Conservation (phyloP, 805 yeast genomes). For the Kodamaea hsintzibuensis region DNA sequence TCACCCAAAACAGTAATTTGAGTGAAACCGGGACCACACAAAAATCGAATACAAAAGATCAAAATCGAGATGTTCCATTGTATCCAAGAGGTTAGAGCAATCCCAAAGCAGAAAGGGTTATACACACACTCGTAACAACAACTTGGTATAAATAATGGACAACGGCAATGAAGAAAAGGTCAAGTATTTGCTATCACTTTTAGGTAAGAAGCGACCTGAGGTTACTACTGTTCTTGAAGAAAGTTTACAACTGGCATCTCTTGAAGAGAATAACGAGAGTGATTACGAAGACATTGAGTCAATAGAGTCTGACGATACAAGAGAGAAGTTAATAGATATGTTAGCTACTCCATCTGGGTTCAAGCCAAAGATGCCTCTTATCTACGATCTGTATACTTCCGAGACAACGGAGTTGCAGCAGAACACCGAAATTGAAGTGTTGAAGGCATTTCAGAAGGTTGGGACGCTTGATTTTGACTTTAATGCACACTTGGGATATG, state of each 20-base stretch:
- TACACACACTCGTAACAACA: not conserved
- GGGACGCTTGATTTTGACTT: slow-evolving; percentile 8
- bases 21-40: not conserved
- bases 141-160: slow-evolving; percentile 13
- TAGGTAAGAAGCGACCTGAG: slow-evolving; percentile 1
- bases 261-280: slow-evolving; percentile 5
- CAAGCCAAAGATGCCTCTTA: slow-evolving; percentile 7
- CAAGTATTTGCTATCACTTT: slow-evolving; percentile 6
- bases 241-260: slow-evolving; percentile 7
- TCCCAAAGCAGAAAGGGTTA: slow-evolving; percentile 1
- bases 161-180: slow-evolving; percentile 8
- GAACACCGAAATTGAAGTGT: slow-evolving; percentile 11
- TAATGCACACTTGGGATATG: slow-evolving; percentile 46
- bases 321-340: slow-evolving; percentile 1
- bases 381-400: slow-evolving; percentile 13
- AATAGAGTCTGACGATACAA: not conserved
- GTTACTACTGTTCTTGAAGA: not conserved
- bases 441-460: slow-evolving; percentile 9
- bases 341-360: slow-evolving; percentile 7
- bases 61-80: slow-evolving; percentile 2
- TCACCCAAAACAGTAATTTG: not conserved
- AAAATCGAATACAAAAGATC: not conserved
- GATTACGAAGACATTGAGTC: slow-evolving; percentile 23
- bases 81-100: not conserved
- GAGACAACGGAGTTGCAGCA: slow-evolving; percentile 14